Percentiles rank a stretch among this genome's conserved stretches.
Conservation (phyloP, 2,329 filamentous ascomycete genomes). For the Fusarium torulosum region DNA sequence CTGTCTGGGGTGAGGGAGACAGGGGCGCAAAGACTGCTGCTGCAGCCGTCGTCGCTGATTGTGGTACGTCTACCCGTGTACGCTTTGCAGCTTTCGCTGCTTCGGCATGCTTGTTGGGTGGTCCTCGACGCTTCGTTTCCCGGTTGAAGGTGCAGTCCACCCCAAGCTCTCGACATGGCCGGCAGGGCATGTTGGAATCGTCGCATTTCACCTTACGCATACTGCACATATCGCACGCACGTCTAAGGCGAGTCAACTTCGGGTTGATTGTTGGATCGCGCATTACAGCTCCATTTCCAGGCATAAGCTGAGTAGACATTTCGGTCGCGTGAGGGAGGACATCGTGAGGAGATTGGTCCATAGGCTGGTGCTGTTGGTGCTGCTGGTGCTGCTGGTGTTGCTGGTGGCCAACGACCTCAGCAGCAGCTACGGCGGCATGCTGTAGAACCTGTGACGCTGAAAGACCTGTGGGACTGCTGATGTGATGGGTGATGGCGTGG, state of each 20-base stretch:
- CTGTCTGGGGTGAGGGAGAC: slow-evolving; percentile 61
- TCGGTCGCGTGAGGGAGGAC: slow-evolving; percentile 40
- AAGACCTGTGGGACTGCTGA: slow-evolving; percentile 55
- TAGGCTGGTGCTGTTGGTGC: slow-evolving; percentile 36
- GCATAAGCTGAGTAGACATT: slow-evolving; percentile 43
- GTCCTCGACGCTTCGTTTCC: slow-evolving; percentile 69
- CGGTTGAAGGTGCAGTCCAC: slow-evolving; percentile 70
- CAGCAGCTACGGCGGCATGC: slow-evolving; percentile 54
- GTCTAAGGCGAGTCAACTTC: slow-evolving; percentile 68
- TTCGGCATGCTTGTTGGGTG: slow-evolving; percentile 70
- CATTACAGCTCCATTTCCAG: slow-evolving; percentile 44
- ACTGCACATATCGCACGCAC: slow-evolving; percentile 72
- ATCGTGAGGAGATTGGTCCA: slow-evolving; percentile 33
- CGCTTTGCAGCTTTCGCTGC: slow-evolving; percentile 67
- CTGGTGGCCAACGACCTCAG: slow-evolving; percentile 47
- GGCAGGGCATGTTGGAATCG: slow-evolving; percentile 67
- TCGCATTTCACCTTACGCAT: slow-evolving; percentile 73
- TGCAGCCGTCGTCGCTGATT: slow-evolving; percentile 20
- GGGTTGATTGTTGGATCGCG: slow-evolving; percentile 60
- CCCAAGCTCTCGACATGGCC: slow-evolving; percentile 67
- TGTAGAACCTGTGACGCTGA: slow-evolving; percentile 56
- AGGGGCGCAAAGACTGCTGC: slow-evolving; percentile 43
- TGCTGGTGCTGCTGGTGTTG: slow-evolving; percentile 43
- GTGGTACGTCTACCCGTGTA: slow-evolving; percentile 55
- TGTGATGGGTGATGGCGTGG: slow-evolving; percentile 50